Evolutionary conservation across 768 basidiomycete genomes (phyloP), one percentile per base, ranked within the genome.

Genomic region (Mycena rebaudengoi): DNA sequence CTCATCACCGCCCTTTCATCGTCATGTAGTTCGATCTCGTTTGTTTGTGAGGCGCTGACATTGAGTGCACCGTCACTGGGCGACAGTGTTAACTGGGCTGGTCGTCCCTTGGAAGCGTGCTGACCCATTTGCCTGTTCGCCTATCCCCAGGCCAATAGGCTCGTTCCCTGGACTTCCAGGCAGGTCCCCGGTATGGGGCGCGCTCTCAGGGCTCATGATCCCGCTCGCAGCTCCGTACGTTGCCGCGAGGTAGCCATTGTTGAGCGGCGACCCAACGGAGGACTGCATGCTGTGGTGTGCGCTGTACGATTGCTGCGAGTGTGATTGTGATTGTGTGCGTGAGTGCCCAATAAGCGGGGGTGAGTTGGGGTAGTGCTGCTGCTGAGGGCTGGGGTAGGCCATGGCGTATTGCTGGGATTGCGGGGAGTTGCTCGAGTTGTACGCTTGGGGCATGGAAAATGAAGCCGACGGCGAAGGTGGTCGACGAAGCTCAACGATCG

Each of bases 401-500:
- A 70, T 39, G 71, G 72, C 28, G 68, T 60, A 64, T 40, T 77
- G 77, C 7, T 78, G 74, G 14, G 74, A 76, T 6, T 77, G 71
- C 21, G 65, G 58, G 5, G 76, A 70, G 52, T 61, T 70, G 16
- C 66, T 64, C 4, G 60, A 16, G 54, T 56, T 39, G 49, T 43
- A 56, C 68, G 69, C 25, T 64, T 53, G 41, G 64, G 53, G 73
- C 13, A 67, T 44, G 44, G 69, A 43, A 10, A 77, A 72, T n/a
- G 75, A 73, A 16, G 79, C 68, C 18, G 76, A 80, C 0, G 79
- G 75, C 10, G 74, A 83, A 16, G 89, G 87, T 0, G 91, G 90
- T 3, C 88, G 86, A 25, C 90, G 88, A 6, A 99, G 86, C 59
- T 99, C 96, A 5, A 86, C 79, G 69, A 99, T 98, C 25, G 95